Percentiles rank a stretch among this genome's conserved stretches.
These are phyloP conservation scores for Aspergillus flavus DNA, from an alignment of 2,329 filamentous ascomycete genomes.

Conservation along the genomic window DNA sequence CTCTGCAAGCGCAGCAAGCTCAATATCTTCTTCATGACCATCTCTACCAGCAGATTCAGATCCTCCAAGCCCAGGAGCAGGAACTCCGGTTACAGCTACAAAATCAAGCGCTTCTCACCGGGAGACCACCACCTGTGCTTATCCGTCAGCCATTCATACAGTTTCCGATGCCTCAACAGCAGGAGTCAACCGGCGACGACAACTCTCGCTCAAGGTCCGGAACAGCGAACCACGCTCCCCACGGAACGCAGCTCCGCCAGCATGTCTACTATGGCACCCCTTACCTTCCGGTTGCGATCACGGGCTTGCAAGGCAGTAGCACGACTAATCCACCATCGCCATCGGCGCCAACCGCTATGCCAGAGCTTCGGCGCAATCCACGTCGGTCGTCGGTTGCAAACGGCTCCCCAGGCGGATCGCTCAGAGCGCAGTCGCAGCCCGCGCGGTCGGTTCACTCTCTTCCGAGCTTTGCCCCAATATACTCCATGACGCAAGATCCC, in stretches of 20 bases:
- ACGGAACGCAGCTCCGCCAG: constrained; percentile 36
- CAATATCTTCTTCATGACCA: constrained; percentile 53
- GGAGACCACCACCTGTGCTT: constrained; percentile 41
- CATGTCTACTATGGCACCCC: constrained; percentile 38
- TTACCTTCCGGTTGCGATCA: constrained; percentile 41
- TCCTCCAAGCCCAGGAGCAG: constrained; percentile 54
- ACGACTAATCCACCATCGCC: constrained; percentile 52
- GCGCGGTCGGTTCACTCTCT: constrained; percentile 47
- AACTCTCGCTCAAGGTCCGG: constrained; percentile 40
- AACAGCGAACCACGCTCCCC: constrained; percentile 39
- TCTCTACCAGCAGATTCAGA: constrained; percentile 53
- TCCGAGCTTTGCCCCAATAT: constrained; percentile 36
- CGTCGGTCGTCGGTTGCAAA: constrained; percentile 49
- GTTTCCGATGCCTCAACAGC: constrained; percentile 42
- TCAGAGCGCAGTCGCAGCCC: constrained; percentile 55
- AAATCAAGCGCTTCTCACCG: constrained; percentile 47
- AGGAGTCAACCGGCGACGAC: constrained; percentile 39
- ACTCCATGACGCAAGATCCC: constrained; percentile 35
- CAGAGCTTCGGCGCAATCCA: constrained; percentile 48
- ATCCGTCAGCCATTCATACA: constrained; percentile 47
- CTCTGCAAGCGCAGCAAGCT: constrained; percentile 49
- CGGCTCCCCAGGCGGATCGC: constrained; percentile 43
- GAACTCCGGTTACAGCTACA: constrained; percentile 51
- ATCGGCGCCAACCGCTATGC: constrained; percentile 40
- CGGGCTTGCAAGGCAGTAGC: constrained; percentile 37